A percentile compares a stretch with the other conserved stretches of the same genome.
phyloP scores from a whole-genome alignment of 129 eudicot genomes.

The Centaurea solstitialis region DNA sequence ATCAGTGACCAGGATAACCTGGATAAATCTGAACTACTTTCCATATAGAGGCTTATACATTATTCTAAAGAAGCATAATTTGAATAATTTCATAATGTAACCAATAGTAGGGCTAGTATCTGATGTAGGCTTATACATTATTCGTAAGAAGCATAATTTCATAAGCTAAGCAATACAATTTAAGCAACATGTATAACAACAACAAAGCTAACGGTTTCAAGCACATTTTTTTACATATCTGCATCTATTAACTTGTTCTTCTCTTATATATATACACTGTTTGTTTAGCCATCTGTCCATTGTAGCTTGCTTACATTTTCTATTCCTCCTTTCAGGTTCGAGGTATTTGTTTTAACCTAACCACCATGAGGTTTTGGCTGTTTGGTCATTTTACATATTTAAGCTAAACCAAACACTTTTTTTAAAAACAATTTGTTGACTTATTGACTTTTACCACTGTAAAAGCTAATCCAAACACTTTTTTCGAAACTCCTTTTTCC shows the following conservation, averaged over 20 bases:
- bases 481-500: too few species aligned
- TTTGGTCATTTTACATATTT: too few species aligned
- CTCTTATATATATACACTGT: background rate
- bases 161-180: background rate
- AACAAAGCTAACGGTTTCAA: background rate
- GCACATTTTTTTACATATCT: background rate
- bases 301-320: background rate
- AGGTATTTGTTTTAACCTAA: too few species aligned
- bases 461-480: too few species aligned
- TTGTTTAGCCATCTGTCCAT: background rate
- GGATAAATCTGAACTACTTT: background rate
- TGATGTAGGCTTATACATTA: background rate
- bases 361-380: too few species aligned
- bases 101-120: background rate
- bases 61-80: too few species aligned
- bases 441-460: too few species aligned
- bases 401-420: too few species aligned
- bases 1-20: background rate
- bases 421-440: too few species aligned
- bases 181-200: constrained; percentile 2
- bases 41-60: too few species aligned
- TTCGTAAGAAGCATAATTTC: background rate
- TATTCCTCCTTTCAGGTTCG: background rate
- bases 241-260: constrained; percentile 6
- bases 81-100: background rate